Percentiles rank a stretch among this genome's conserved stretches.
Conservation (phyloP, 2,329 filamentous ascomycete genomes). For the Venturia carpophila region DNA sequence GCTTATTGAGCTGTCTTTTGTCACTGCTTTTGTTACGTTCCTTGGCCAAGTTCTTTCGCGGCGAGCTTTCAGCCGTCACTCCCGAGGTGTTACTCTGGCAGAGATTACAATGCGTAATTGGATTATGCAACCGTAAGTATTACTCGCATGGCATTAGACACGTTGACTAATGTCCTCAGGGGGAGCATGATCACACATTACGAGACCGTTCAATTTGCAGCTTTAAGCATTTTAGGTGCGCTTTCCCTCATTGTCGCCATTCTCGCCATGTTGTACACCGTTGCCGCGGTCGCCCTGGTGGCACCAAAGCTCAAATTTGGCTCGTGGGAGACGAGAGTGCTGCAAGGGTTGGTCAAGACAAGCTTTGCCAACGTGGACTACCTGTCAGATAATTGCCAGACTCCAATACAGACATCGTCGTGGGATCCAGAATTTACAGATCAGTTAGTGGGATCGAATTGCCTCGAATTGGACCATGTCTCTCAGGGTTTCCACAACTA, state of each 20-base stretch:
- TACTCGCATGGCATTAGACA: conserved; percentile 37
- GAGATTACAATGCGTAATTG: conserved; percentile 73
- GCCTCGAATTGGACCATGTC: conserved; percentile 60
- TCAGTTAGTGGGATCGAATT: conserved; percentile 42
- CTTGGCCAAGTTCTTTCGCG: conserved; percentile 68
- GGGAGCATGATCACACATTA: conserved; percentile 65
- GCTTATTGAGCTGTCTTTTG: conserved; percentile 68
- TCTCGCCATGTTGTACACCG: conserved; percentile 64
- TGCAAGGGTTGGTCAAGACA: conserved; percentile 52
- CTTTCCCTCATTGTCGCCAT: conserved; percentile 58
- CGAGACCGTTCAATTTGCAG: conserved; percentile 57
- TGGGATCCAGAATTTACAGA: conserved; percentile 33
- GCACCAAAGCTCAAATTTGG: conserved; percentile 61
- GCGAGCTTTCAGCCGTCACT: conserved; percentile 52
- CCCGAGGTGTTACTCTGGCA: conserved; percentile 59
- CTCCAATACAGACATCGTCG: conserved; percentile 43
- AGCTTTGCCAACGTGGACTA: conserved; percentile 58
- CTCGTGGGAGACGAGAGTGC: conserved; percentile 38
- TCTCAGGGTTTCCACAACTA: conserved; percentile 65
- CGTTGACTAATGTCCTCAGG: conserved; percentile 41
- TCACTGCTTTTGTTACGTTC: conserved; percentile 67
- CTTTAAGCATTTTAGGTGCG: conserved; percentile 54
- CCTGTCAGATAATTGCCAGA: conserved; percentile 50
- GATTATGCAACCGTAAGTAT: conserved; percentile 38
- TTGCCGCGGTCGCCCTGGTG: conserved; percentile 67